Percentiles rank a stretch among this genome's conserved stretches.
These are phyloP conservation scores for Xylariaceae sp. DNA, from an alignment of 2,329 filamentous ascomycete genomes.

Conservation along the genomic window DNA sequence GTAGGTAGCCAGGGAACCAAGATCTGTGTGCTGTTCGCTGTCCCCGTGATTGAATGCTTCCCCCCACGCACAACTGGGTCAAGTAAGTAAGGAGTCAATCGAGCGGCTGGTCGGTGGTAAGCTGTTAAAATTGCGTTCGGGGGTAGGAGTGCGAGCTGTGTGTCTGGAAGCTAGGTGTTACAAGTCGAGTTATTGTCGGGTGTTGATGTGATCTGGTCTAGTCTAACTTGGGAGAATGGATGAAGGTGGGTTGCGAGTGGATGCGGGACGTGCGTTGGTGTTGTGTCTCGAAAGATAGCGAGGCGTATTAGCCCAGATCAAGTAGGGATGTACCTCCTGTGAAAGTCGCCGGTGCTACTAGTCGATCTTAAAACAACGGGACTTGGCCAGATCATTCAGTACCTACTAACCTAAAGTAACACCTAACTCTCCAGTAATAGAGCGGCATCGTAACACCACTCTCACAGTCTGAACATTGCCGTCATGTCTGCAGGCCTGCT, in stretches of 20 bases:
- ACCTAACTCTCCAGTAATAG: no score
- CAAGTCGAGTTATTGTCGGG: background rate
- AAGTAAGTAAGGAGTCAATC: background rate
- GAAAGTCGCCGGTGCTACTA: no score
- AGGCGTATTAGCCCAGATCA: conserved; percentile 13
- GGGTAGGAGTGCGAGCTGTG: conserved; percentile 2
- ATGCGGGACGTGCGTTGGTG: conserved; percentile 21
- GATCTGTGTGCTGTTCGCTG: conserved; percentile 8
- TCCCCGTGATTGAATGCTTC: conserved; percentile 11
- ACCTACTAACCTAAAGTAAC: no score
- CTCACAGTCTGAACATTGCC: no score
- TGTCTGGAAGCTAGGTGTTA: conserved; percentile 9
- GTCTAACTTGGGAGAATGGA: background rate
- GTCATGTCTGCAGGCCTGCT: conserved; percentile 10
- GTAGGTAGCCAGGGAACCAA: conserved; percentile 2
- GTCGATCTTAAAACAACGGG: conserved; percentile 11
- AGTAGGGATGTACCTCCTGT: background rate
- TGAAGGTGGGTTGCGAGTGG: conserved; percentile 17
- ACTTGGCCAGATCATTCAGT: conserved; percentile 1
- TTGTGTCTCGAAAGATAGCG: conserved; percentile 18
- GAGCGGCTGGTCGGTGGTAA: conserved; percentile 4
- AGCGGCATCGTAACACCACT: no score
- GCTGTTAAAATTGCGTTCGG: background rate
- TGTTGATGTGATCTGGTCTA: conserved; percentile 6
- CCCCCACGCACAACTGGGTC: conserved; percentile 7